Evolutionary conservation across 1,284 basidiomycete genomes (phyloP).

Genomic region (Apiotrichum brassicae): DNA sequence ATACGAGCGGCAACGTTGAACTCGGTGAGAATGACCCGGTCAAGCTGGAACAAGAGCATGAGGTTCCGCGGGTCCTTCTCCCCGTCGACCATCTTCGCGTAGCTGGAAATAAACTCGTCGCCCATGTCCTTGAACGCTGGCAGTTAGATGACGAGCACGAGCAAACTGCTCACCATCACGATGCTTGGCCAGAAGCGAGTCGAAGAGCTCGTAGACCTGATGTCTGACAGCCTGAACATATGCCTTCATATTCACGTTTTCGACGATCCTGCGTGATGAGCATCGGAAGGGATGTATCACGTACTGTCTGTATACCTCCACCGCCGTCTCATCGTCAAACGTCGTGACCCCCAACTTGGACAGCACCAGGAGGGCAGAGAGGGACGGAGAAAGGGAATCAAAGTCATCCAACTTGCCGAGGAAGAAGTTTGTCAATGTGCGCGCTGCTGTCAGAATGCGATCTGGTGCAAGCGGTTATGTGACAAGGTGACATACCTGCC

Average conservation of each 20-base stretch:
- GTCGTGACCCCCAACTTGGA: slow-evolving; percentile 53
- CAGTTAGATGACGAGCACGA: background rate
- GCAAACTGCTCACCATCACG: slow-evolving; percentile 55
- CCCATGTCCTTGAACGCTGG: slow-evolving; percentile 69
- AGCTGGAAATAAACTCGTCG: slow-evolving; percentile 64
- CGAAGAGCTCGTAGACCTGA: slow-evolving; percentile 73
- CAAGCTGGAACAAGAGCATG: slow-evolving; percentile 81
- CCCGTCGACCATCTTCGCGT: slow-evolving; percentile 74
- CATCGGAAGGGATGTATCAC: slow-evolving; percentile 23
- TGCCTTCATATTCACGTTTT: slow-evolving; percentile 70
- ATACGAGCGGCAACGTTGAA: slow-evolving; percentile 70
- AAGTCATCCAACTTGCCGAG: slow-evolving; percentile 76
- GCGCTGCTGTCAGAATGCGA: slow-evolving; percentile 51
- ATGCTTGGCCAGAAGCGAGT: slow-evolving; percentile 68
- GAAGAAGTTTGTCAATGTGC: slow-evolving; percentile 76
- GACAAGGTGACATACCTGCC: slow-evolving; percentile 47
- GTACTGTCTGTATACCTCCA: slow-evolving; percentile 63
- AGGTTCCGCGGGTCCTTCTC: slow-evolving; percentile 98
- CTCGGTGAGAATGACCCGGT: slow-evolving; percentile 74
- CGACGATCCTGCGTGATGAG: slow-evolving; percentile 57
- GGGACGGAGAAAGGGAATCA: slow-evolving; percentile 68
- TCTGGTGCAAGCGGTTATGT: background rate
- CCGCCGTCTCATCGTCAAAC: slow-evolving; percentile 66
- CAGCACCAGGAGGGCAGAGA: slow-evolving; percentile 66
- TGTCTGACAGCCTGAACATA: slow-evolving; percentile 78